phyloP scores from a whole-genome alignment of 2,329 filamentous ascomycete species.

The Aspergillus vadensis region DNA sequence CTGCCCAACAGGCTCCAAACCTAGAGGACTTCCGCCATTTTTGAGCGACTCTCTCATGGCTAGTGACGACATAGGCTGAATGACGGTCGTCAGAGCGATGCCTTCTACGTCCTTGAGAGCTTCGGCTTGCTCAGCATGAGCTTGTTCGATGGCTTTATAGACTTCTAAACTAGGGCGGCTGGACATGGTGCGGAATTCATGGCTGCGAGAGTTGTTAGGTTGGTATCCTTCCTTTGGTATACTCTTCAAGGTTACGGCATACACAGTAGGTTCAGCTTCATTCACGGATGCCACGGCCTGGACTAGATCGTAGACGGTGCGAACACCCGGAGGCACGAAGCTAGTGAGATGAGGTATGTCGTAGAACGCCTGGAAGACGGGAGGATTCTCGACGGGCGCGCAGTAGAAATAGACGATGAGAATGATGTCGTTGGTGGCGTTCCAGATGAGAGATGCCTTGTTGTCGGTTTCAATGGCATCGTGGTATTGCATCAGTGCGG shows the following conservation, averaged over 20 bases:
- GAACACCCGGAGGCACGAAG: constrained; percentile 9
- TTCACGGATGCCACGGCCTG: constrained; percentile 10
- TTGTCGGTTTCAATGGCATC: constrained; percentile 15
- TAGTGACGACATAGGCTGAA: constrained; percentile 18
- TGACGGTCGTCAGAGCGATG: constrained; percentile 10
- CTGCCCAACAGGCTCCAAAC: constrained; percentile 5
- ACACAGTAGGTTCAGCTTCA: neutral
- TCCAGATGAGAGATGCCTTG: constrained; percentile 14
- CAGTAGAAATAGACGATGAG: constrained; percentile 14
- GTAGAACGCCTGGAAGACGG: constrained; percentile 12
- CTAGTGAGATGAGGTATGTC: constrained; percentile 7
- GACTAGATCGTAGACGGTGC: constrained; percentile 13
- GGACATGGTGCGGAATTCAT: constrained; percentile 21
- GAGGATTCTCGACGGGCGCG: constrained; percentile 9
- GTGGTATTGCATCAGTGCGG: constrained; percentile 17
- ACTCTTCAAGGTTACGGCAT: neutral
- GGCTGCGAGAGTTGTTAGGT: constrained; percentile 3
- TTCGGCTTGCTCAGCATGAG: constrained; percentile 11
- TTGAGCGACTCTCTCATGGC: constrained; percentile 2
- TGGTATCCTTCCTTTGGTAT: too few species aligned
- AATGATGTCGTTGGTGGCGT: constrained; percentile 11
- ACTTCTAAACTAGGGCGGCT: constrained; percentile 12
- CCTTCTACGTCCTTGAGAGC: constrained; percentile 5
- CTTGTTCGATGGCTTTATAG: constrained; percentile 13
- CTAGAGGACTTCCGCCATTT: constrained; percentile 15